These are phyloP conservation scores for Boletus rubropictus DNA, from an alignment of 768 basidiomycete genomes.

Conservation along the genomic window DNA sequence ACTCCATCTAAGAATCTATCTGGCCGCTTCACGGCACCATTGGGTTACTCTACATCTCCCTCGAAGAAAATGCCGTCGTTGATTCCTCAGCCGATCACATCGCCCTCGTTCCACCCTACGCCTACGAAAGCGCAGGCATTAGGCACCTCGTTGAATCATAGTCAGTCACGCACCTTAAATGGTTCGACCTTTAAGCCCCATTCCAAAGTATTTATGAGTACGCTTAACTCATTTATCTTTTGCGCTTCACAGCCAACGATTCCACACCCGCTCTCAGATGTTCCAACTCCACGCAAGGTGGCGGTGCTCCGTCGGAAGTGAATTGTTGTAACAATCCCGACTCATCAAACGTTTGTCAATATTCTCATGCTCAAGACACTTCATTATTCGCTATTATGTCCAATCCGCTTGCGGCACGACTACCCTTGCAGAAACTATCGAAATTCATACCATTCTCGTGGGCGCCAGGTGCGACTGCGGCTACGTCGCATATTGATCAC, in stretches of 20 bases:
- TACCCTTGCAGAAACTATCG: constrained; percentile 55
- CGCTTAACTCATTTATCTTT: constrained; percentile 50
- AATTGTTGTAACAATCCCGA: constrained; percentile 25
- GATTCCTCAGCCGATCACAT: constrained; percentile 54
- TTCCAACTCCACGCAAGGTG: constrained; percentile 27
- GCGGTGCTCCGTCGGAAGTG: constrained; percentile 22
- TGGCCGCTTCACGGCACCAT: constrained; percentile 23
- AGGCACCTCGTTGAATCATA: constrained; percentile 23
- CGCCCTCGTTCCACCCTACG: constrained; percentile 29
- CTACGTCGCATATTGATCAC: constrained; percentile 22
- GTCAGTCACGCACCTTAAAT: constrained; percentile 36
- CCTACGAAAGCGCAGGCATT: constrained; percentile 37
- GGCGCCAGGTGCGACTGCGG: constrained; percentile 37
- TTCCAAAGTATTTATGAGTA: constrained; percentile 45
- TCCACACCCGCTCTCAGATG: constrained; percentile 34
- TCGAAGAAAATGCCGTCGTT: constrained; percentile 53
- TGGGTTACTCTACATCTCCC: constrained; percentile 38
- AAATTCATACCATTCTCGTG: constrained; percentile 55
- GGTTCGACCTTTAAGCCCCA: constrained; percentile 59
- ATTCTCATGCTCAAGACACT: constrained; percentile 23
- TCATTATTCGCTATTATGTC: constrained; percentile 45
- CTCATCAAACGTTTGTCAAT: constrained; percentile 22
- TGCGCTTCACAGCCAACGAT: constrained; percentile 33
- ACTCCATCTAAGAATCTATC: constrained; percentile 33
- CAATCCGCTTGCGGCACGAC: constrained; percentile 49